These are phyloP conservation scores for Akanthomyces dipterigenus DNA, from an alignment of 2,329 filamentous ascomycete species.

Conservation along the genomic window DNA sequence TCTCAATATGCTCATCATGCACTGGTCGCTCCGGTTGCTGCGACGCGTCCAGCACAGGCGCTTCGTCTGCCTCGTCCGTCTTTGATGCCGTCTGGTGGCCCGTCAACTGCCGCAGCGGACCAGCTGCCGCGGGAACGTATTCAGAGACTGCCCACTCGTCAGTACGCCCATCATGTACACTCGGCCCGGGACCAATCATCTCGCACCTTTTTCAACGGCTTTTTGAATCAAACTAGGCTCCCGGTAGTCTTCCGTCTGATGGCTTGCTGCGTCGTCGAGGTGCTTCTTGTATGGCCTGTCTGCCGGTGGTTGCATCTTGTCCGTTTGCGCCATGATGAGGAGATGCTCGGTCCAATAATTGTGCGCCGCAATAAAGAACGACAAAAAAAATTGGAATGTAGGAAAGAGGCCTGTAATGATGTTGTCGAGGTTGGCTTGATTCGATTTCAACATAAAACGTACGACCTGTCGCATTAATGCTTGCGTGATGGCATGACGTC, in stretches of 20 bases:
- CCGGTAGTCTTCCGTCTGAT: not conserved
- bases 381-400: not conserved
- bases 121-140: slow-evolving; percentile 36
- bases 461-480: not conserved
- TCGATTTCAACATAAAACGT: not conserved
- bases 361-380: too few relatives aligned
- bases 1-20: slow-evolving; percentile 44
- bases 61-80: slow-evolving; percentile 8
- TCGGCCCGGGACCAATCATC: not conserved
- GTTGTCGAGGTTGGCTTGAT: not conserved
- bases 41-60: slow-evolving; percentile 13
- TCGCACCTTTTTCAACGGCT: not conserved
- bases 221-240: slow-evolving; percentile 2
- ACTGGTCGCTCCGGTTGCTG: slow-evolving; percentile 37
- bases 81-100: slow-evolving; percentile 16
- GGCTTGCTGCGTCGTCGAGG: slow-evolving; percentile 9
- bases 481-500: slow-evolving; percentile 11
- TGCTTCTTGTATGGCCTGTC: slow-evolving; percentile 10
- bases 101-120: slow-evolving; percentile 32
- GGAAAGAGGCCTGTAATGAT: not conserved
- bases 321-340: not conserved
- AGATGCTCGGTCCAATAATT: not conserved
- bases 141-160: slow-evolving; percentile 29
- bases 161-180: not conserved
- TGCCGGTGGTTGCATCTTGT: slow-evolving; percentile 1